Evolutionary conservation across 352 stramenopile genomes (phyloP), one percentile per base, ranked within the genome.

Genomic region (Elongisporangium undulatum): DNA sequence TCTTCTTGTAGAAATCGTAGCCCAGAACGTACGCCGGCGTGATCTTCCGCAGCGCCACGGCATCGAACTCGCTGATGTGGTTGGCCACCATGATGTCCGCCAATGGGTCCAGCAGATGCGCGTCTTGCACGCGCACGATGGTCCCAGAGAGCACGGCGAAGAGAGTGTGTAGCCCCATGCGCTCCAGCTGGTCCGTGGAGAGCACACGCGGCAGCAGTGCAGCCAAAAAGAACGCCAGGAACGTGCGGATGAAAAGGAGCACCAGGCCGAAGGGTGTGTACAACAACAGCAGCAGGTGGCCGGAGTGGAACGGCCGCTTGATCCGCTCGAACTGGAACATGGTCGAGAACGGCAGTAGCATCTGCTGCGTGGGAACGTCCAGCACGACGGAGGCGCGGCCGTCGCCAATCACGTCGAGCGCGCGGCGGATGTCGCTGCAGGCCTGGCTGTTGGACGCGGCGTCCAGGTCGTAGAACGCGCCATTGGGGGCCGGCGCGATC

Each of bases 1-100:
- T 85, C 34, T 82, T 82, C 64, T 91, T 85, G 75, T 89, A 91
- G n/a, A 91, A 89, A n/a, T 89, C 81, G 71, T 91, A 91, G 49
- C 81, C 81, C 50, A 91, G 68, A 20, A 89, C 66, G 54, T 88
- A 80, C 12, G 71, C 71, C 5, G 81, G 69, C 13, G 69, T 69
- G 57, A 89, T 58, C 19, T 53, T 58, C 0, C 62, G 63, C 9
- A 91, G 55, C 3, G 79, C 79, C 22, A 90, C 62, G 0, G 79
- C 81, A 49, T 88, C 81, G 49, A 90, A 87, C 71, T 90, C 81
- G 41, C 79, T 89, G 58, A 90, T 81, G 69, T 90, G 81, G 75
- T 90, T 90, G 22, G 73, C 62, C n/a, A 85, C 81, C 26, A 90
- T 69, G 57, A 90, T 79, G 19, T 79, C 65, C 0, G 69, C 63